Evolutionary conservation across 106 monocot species (phyloP), one percentile per base, ranked within the genome.

Genomic region (Narthecium ossifragum): DNA sequence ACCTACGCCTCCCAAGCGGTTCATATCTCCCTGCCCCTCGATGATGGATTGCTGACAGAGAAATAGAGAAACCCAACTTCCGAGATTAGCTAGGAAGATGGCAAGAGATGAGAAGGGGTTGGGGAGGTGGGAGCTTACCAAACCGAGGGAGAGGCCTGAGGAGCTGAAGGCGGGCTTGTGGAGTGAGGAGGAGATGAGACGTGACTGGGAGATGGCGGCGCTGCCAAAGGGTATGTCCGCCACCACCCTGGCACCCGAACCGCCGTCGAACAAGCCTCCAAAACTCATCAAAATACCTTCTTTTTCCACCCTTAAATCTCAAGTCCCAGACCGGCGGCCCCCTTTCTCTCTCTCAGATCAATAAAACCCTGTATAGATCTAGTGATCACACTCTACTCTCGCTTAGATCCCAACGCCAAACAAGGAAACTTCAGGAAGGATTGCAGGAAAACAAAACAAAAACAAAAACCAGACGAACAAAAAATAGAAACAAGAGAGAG

Each of bases 131-230:
- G 28, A 27, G 6, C 70, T 74, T 77, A 92, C 92, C 69, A 92
- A 77, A 32, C 74, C 92, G 27, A 92, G 83, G 17, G 92, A 87
- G 59, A 87, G 87, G 49, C 68, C 75, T 2, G 87, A 65, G 9
- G 81, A 65, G 24, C 60, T 73, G 45, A 68, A 68, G 32, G 49
- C 41, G 65, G 70, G 52, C 15, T 74, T 73, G 21, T 60, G 40
- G 43, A 64, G 53, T 17, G 66, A 34, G 47, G 73, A 29, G 11
- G 73, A 40, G 23, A 65, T 34, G 26, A 72, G 52, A 11, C 67
- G 62, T 23, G 31, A 34, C 47, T 56, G 69, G 10, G 63, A n/a
- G 24, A 68, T 25, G 34, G 70, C 59, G 20, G 62, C 29, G 31
- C 47, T 49, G 14, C 62, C 49, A 45, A 27, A 56, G 1, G 29